Evolutionary conservation across 768 basidiomycete genomes (phyloP).

Genomic region (Gymnopilus junonius): DNA sequence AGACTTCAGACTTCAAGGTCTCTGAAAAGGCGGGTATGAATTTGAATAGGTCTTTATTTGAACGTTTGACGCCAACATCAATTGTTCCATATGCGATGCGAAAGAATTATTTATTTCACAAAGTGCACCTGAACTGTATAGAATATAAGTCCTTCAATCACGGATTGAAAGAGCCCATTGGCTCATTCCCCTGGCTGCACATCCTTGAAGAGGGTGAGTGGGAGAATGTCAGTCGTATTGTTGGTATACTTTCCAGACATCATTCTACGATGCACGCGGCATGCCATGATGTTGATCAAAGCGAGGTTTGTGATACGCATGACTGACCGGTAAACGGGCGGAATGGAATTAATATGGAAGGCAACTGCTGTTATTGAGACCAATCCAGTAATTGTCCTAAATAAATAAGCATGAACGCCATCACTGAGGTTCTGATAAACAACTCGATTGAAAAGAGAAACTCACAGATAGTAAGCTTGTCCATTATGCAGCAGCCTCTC

Average conservation of each 20-base stretch:
- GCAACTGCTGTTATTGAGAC: neutral
- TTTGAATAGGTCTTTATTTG: too few species aligned
- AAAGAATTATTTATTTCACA: too few species aligned
- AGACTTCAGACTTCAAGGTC: too few species aligned
- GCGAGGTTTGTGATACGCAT: conserved; percentile 5
- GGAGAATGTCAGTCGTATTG: neutral
- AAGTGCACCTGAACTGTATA: too few species aligned
- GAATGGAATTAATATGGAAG: neutral
- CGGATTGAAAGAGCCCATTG: neutral
- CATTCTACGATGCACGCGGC: conserved; percentile 19
- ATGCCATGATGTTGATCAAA: conserved; percentile 22
- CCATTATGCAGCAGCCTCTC: conserved; percentile 21
- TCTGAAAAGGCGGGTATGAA: too few species aligned
- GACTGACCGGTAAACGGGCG: conserved; percentile 10
- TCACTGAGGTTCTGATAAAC: neutral
- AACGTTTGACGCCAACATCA: too few species aligned
- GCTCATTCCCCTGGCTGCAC: neutral
- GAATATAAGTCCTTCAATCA: too few species aligned
- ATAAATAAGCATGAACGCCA: too few species aligned
- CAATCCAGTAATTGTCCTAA: neutral
- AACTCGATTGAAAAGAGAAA: neutral
- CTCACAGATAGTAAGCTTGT: conserved; percentile 16
- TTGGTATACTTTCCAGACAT: conserved; percentile 9
- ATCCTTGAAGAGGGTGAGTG: neutral
- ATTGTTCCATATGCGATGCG: too few species aligned